Percentiles rank a stretch among this genome's conserved stretches.
These are phyloP conservation scores for Leishmania guyanensis DNA, from an alignment of 208 protist species.

Conservation along the genomic window DNA sequence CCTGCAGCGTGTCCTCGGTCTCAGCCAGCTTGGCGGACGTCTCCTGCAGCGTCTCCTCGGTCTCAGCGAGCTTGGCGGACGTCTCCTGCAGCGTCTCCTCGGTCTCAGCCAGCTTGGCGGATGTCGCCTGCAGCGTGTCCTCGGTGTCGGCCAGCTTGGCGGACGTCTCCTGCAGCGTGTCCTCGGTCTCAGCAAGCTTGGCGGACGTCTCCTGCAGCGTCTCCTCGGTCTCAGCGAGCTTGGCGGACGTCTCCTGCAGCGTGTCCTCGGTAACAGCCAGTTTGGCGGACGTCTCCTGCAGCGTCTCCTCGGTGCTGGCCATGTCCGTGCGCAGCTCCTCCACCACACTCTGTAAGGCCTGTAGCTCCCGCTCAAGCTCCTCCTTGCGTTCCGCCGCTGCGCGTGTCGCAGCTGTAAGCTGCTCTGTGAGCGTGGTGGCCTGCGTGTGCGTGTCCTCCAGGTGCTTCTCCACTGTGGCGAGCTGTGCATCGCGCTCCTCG, in stretches of 20 bases:
- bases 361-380: slow-evolving; percentile 15
- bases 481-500: slow-evolving; percentile 12
- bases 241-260: slow-evolving; percentile 32
- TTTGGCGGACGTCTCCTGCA: slow-evolving; percentile 28
- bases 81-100: slow-evolving; percentile 14
- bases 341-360: slow-evolving; percentile 30
- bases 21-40: slow-evolving; percentile 39
- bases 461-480: slow-evolving; percentile 8
- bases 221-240: slow-evolving; percentile 30
- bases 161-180: background rate
- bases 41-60: slow-evolving; percentile 35
- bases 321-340: background rate
- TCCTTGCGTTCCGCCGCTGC: background rate
- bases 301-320: background rate
- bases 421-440: background rate
- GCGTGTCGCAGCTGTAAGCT: no score
- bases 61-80: slow-evolving; percentile 19
- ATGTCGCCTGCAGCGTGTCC: slow-evolving; percentile 23
- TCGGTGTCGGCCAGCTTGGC: slow-evolving; percentile 23
- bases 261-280: slow-evolving; percentile 33
- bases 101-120: slow-evolving; percentile 24
- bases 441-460: slow-evolving; percentile 12
- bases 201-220: slow-evolving; percentile 30
- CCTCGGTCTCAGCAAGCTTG: slow-evolving; percentile 21
- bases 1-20: slow-evolving; percentile 26